These are phyloP conservation scores for Alternaria sp. DNA, from an alignment of 2,329 filamentous ascomycete species.

Conservation along the genomic window DNA sequence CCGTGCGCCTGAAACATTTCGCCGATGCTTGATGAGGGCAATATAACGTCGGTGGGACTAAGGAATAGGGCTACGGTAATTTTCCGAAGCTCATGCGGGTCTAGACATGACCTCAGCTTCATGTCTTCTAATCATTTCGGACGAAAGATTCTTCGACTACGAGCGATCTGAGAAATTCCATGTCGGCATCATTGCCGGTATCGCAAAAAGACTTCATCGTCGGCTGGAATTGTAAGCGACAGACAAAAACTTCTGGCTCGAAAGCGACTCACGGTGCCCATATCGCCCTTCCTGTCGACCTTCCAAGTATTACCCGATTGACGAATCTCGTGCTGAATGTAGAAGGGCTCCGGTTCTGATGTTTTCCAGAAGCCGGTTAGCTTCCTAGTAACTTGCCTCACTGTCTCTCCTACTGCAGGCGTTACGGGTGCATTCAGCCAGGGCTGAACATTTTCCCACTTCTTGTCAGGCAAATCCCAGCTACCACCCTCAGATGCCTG, in stretches of 20 bases:
- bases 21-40: constrained; percentile 27
- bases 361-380: constrained; percentile 19
- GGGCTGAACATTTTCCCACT: constrained; percentile 30
- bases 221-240: constrained; percentile 2
- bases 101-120: background rate
- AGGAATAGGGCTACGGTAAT: constrained; percentile 2
- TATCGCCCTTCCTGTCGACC: constrained; percentile 22
- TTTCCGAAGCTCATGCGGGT: constrained; percentile 13
- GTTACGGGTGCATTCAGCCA: constrained; percentile 34
- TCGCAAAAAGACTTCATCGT: constrained; percentile 4
- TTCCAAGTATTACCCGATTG: constrained; percentile 17
- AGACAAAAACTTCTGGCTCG: background rate
- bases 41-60: constrained; percentile 20
- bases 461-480: constrained; percentile 38
- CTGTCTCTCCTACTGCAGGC: background rate
- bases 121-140: constrained; percentile 10
- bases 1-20: constrained; percentile 19
- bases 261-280: constrained; percentile 20
- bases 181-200: constrained; percentile 7
- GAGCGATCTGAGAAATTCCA: constrained; percentile 10
- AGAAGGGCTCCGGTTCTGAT: constrained; percentile 17
- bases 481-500: constrained; percentile 24
- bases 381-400: constrained; percentile 28
- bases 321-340: constrained; percentile 32
- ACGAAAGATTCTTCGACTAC: constrained; percentile 20